Base-by-base conservation (phyloP, 345 rosid genomes). In the Citrus maxima region DNA sequence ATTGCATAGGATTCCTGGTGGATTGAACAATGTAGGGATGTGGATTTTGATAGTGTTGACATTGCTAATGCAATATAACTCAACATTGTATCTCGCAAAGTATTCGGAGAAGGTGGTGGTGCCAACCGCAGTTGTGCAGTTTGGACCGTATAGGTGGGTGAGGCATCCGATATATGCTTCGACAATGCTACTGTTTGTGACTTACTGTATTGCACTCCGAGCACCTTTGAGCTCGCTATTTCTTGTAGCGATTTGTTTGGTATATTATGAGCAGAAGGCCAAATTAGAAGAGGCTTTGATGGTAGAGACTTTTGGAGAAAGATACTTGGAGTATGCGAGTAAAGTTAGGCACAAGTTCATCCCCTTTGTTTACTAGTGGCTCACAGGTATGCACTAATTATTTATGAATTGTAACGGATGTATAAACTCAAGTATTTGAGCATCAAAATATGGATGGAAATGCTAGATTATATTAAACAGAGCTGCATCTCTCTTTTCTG, bases 111-210 rank as follows among this genome's bases (percentile, higher is more conserved):
- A 93, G 79, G 91, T 92, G 49, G 93, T 91, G 49, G 97, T 87
- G 78, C 97, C 99, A 49, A 89, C 90, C 0, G 88, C 89, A 73
- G 98, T 93, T 61, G 94, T 93, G 75, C 97, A 90, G 54, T 93
- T 92, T 82, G 95, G 98, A 73, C 97, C 98, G 28, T 95, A 88
- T 79, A 88, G 98, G 82, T 93, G 92, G 98, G 90, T 92, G 56
- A 78, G 92, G 68, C 95, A 95, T 84, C 97, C 97, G 0, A 86
- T 92, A 67, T 92, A 93, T 82, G 90, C 94, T 4, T 95, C 93
- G 37, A 90, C 93, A 3, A 84, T 95, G 87, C 93, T 93, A 83
- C 84, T 92, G 75, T 90, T 92, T 55, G 87, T 81, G 0, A 79
- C 90, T 40, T 89, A 90, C 82, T 93, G 87, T 82, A 54, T 85